A percentile compares a stretch with the other conserved stretches of the same genome.
These are phyloP conservation scores for Fimicolochytrium jonesii DNA, from an alignment of 192 early-diverging fungal species.

Conservation along the genomic window DNA sequence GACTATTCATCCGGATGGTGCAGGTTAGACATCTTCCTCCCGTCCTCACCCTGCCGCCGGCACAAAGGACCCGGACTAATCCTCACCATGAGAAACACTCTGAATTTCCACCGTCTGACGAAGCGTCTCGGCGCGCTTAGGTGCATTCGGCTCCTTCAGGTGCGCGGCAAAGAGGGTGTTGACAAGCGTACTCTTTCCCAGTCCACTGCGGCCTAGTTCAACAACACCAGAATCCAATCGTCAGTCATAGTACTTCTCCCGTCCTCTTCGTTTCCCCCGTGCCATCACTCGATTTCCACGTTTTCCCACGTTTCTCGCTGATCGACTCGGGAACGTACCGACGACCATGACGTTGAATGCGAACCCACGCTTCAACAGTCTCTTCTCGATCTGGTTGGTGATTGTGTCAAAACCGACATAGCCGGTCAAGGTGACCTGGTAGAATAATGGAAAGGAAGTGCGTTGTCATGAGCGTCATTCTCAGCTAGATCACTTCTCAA, in stretches of 20 bases:
- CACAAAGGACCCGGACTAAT: no score
- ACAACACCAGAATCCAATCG: no score
- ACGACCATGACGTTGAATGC: slow-evolving; percentile 98
- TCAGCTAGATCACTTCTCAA: no score
- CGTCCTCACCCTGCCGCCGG: neutral
- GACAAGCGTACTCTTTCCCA: slow-evolving; percentile 97
- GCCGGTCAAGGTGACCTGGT: slow-evolving; percentile 57
- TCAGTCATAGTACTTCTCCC: no score
- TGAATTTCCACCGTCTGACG: slow-evolving; percentile 95
- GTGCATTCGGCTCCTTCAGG: slow-evolving; percentile 88
- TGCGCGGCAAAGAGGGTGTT: slow-evolving; percentile 98
- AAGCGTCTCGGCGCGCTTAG: slow-evolving; percentile 71
- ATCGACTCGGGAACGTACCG: slow-evolving; percentile 57
- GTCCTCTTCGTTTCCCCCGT: no score
- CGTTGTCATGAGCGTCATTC: no score
- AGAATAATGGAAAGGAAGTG: neutral
- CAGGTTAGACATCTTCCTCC: neutral
- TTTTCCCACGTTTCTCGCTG: no score
- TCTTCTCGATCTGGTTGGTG: slow-evolving; percentile 95
- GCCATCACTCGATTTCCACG: no score
- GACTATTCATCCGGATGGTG: slow-evolving; percentile 39
- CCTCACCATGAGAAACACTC: slow-evolving; percentile 77
- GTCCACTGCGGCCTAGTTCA: slow-evolving; percentile 79
- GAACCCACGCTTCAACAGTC: slow-evolving; percentile 95
- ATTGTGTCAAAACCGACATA: slow-evolving; percentile 99